Conservation (phyloP, 1,139 yeast species). For the Hemisphaericaspora subhashii region DNA sequence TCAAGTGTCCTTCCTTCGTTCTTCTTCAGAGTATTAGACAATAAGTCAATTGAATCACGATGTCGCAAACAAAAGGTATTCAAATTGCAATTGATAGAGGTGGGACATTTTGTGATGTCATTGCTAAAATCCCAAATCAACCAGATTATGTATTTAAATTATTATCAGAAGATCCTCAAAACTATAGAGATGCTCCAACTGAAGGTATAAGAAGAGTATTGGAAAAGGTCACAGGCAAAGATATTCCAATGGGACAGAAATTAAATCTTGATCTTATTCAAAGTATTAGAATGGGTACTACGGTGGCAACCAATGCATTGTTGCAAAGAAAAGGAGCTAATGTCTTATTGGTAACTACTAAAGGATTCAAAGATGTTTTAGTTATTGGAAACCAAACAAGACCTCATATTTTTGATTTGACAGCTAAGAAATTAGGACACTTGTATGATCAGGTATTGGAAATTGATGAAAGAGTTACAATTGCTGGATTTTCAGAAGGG, state of each 20-base stretch:
- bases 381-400: constrained; percentile 43
- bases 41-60: background rate
- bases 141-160: constrained; percentile 54
- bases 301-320: constrained; percentile 43
- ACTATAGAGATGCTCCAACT: constrained; percentile 85
- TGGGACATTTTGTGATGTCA: constrained; percentile 88
- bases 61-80: constrained; percentile 17
- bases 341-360: constrained; percentile 51
- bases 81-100: constrained; percentile 55
- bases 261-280: constrained; percentile 30
- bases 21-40: background rate
- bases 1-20: background rate
- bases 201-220: constrained; percentile 84
- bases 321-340: constrained; percentile 53
- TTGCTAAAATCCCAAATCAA: constrained; percentile 49
- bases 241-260: constrained; percentile 46
- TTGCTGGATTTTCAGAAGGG: constrained; percentile 41
- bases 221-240: constrained; percentile 52
- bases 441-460: constrained; percentile 38
- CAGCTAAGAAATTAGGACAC: constrained; percentile 37
- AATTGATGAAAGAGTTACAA: constrained; percentile 44
- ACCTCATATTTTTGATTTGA: constrained; percentile 39
- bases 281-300: constrained; percentile 40
- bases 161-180: constrained; percentile 82
- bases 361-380: constrained; percentile 51